These are phyloP conservation scores for Vitis amurensis DNA, from an alignment of 164 flowering plant genomes.

Conservation along the genomic window DNA sequence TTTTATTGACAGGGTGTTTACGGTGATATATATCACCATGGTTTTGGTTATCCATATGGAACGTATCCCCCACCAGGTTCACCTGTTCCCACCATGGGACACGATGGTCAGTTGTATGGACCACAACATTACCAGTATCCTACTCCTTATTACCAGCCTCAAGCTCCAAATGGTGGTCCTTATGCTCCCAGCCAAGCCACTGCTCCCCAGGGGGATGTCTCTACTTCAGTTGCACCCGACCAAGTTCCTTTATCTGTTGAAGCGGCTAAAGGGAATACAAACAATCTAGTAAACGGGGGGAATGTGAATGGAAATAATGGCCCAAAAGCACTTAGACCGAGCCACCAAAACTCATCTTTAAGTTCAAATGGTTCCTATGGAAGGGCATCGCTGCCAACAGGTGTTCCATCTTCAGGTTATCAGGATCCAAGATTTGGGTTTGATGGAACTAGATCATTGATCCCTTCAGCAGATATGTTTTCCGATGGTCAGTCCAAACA, in stretches of 20 bases:
- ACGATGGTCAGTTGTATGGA: constrained; percentile 63
- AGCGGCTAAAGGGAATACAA: constrained; percentile 28
- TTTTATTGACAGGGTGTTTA: constrained; percentile 39
- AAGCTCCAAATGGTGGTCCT: constrained; percentile 29
- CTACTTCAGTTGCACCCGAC: constrained; percentile 41
- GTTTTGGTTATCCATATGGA: constrained; percentile 69
- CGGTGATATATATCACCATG: constrained; percentile 64
- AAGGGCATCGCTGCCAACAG: constrained; percentile 38
- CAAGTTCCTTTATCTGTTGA: constrained; percentile 47
- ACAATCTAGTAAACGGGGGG: constrained; percentile 23
- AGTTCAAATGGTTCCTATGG: constrained; percentile 41
- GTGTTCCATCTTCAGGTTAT: constrained; percentile 34
- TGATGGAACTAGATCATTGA: constrained; percentile 40
- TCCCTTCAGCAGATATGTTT: constrained; percentile 46
- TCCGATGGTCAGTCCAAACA: constrained; percentile 39
- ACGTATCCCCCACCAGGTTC: constrained; percentile 54
- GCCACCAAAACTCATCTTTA: constrained; percentile 26
- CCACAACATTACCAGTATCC: constrained; percentile 70
- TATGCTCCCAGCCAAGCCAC: constrained; percentile 24
- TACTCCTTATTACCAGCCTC: constrained; percentile 42
- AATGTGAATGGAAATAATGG: constrained; percentile 38
- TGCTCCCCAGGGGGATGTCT: constrained; percentile 30
- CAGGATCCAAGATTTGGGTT: constrained; percentile 50
- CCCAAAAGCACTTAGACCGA: constrained; percentile 25
- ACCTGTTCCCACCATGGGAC: constrained; percentile 55